Conservation (phyloP, 2,329 filamentous ascomycete genomes). For the Trichoderma lentiforme region DNA sequence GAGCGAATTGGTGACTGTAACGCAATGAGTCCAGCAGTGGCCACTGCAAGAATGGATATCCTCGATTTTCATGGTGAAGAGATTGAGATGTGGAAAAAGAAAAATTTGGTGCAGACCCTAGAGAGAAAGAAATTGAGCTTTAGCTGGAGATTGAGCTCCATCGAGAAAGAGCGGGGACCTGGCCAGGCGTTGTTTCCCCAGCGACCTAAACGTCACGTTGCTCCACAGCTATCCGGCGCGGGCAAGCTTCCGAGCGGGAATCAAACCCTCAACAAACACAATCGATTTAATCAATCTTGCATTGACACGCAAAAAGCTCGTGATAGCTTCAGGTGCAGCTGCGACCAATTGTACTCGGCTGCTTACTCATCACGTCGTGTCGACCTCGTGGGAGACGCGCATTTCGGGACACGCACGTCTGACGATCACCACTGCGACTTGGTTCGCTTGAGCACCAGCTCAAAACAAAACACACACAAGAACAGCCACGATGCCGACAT, state of each 20-base stretch:
- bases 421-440: neutral
- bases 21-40: neutral
- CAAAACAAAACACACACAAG: neutral
- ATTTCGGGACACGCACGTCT: neutral
- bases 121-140: constrained; percentile 14
- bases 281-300: neutral
- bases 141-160: constrained; percentile 7
- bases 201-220: constrained; percentile 30
- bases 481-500: constrained; percentile 11
- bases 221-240: constrained; percentile 9
- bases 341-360: neutral
- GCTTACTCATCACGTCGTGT: neutral
- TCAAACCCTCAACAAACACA: constrained; percentile 5
- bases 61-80: neutral
- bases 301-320: neutral
- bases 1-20: neutral
- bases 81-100: constrained; percentile 6
- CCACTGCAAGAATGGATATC: neutral
- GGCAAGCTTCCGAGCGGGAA: constrained; percentile 5
- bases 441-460: neutral
- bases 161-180: constrained; percentile 14
- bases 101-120: constrained; percentile 17
- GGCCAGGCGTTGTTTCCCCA: constrained; percentile 26
- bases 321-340: neutral
- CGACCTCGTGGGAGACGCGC: neutral